These are phyloP conservation scores for Ganoderma leucocontextum DNA, from an alignment of 1,284 basidiomycete genomes.

Conservation along the genomic window DNA sequence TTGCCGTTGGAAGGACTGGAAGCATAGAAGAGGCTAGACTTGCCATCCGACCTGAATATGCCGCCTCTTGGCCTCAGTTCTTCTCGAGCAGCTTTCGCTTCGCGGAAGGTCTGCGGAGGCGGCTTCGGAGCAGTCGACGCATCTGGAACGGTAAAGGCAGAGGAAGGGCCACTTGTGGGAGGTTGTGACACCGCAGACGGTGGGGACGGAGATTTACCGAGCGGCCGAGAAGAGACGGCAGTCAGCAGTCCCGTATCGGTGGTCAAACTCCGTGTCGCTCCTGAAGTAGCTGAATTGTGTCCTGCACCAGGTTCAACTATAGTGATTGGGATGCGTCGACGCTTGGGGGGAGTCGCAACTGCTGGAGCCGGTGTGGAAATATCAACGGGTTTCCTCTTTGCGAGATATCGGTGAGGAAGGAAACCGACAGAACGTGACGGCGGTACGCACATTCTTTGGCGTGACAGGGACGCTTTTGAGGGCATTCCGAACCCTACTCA, in stretches of 20 bases:
- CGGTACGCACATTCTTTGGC: constrained; percentile 41
- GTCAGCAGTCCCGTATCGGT: constrained; percentile 31
- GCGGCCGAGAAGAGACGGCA: constrained; percentile 44
- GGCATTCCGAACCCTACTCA: constrained; percentile 53
- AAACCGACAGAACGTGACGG: constrained; percentile 5
- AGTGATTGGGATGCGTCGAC: constrained; percentile 74
- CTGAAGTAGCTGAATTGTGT: constrained; percentile 22
- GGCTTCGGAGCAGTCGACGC: constrained; percentile 22
- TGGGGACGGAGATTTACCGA: constrained; percentile 6
- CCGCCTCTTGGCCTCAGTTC: constrained; percentile 40
- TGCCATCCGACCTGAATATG: constrained; percentile 40
- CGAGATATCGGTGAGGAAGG: constrained; percentile 12
- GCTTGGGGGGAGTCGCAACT: constrained; percentile 36
- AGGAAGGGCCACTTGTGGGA: constrained; percentile 21
- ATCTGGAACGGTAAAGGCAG: constrained; percentile 17
- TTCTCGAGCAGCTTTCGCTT: constrained; percentile 63
- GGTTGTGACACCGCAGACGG: not conserved
- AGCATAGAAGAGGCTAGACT: constrained; percentile 35
- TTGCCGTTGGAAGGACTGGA: constrained; percentile 3
- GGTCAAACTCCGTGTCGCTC: constrained; percentile 18
- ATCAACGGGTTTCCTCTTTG: constrained; percentile 31
- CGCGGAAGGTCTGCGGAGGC: constrained; percentile 51
- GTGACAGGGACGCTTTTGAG: constrained; percentile 41
- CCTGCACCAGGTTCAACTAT: constrained; percentile 59
- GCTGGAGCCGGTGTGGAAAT: constrained; percentile 32